Evolutionary conservation across 768 basidiomycete genomes (phyloP).

Genomic region (Ramaria sp.): DNA sequence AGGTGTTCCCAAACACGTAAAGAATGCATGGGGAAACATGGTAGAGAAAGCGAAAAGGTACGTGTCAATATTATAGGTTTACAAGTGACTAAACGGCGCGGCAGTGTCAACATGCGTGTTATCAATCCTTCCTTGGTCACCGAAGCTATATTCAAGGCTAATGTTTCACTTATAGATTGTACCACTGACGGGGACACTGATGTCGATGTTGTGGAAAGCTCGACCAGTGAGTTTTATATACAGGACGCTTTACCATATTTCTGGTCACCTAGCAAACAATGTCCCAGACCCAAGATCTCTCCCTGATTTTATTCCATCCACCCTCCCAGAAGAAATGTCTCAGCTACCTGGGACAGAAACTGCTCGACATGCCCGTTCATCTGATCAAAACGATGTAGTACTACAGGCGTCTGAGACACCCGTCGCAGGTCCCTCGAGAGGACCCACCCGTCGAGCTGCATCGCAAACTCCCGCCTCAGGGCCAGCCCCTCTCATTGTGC

Average conservation of each 20-base stretch:
- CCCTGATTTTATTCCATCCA: constrained; percentile 43
- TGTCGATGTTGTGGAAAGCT: not conserved
- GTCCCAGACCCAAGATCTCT: constrained; percentile 25
- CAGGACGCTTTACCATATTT: not conserved
- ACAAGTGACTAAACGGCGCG: not conserved
- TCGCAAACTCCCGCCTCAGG: constrained; percentile 30
- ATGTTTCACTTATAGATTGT: constrained; percentile 26
- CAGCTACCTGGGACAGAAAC: constrained; percentile 1
- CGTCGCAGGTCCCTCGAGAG: constrained; percentile 9
- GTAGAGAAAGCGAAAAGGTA: constrained; percentile 42
- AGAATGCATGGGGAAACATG: constrained; percentile 37
- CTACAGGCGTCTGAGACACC: not conserved
- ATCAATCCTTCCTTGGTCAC: constrained; percentile 37
- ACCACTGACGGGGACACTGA: constrained; percentile 18
- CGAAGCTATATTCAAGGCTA: constrained; percentile 34
- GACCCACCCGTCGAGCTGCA: constrained; percentile 27
- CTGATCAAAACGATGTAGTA: not conserved
- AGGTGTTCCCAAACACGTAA: constrained; percentile 37
- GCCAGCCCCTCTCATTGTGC: constrained; percentile 15
- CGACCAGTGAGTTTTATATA: not conserved
- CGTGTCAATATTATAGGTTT: constrained; percentile 5
- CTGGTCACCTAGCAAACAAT: not conserved
- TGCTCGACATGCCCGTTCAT: constrained; percentile 6
- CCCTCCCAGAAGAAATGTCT: constrained; percentile 41
- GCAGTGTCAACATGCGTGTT: constrained; percentile 33